Percentiles rank a stretch among this genome's conserved stretches.
Evolutionary conservation across 2,329 filamentous ascomycete species (phyloP).

Genomic region (Teratosphaeriaceae sp.): DNA sequence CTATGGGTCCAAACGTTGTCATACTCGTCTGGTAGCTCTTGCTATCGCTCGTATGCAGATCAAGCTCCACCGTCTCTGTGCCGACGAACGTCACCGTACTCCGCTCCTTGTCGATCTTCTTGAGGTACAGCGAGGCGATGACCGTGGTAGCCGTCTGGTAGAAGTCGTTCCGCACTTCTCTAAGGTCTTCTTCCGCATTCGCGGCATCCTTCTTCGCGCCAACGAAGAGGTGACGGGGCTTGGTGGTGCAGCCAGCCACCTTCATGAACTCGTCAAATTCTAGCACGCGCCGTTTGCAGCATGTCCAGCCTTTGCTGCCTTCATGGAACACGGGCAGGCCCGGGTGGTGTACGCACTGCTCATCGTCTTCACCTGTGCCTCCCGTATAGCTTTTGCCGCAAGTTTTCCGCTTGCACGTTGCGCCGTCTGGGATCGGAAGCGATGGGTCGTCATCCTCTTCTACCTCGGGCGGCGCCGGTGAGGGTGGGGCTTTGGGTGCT

Average conservation of each 20-base stretch:
- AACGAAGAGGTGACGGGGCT: conserved; percentile 76
- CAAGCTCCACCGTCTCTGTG: conserved; percentile 56
- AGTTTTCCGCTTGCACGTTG: conserved; percentile 68
- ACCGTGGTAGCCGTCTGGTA: conserved; percentile 85
- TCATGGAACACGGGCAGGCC: conserved; percentile 93
- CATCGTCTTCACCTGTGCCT: conserved; percentile 55
- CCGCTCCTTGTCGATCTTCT: conserved; percentile 84
- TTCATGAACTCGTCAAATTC: conserved; percentile 99
- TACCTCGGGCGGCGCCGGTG: conserved; percentile 54
- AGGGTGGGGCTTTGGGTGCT: conserved; percentile 31
- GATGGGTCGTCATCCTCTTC: conserved; percentile 83
- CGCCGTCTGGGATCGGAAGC: conserved; percentile 64
- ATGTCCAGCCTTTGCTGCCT: conserved; percentile 95
- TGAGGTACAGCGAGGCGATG: conserved; percentile 88
- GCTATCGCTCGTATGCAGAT: conserved; percentile 77
- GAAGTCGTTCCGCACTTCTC: conserved; percentile 83
- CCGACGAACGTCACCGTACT: conserved; percentile 65
- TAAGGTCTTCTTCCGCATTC: conserved; percentile 61
- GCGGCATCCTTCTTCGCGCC: conserved; percentile 50
- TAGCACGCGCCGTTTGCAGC: conserved; percentile 89
- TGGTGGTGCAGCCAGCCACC: conserved; percentile 83
- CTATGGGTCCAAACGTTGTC: conserved; percentile 69
- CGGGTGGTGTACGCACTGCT: conserved; percentile 83
- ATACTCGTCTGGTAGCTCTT: conserved; percentile 75
- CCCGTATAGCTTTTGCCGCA: conserved; percentile 64